Conservation (phyloP, 177 flowering plant species). For the Tripterygium wilfordii region DNA sequence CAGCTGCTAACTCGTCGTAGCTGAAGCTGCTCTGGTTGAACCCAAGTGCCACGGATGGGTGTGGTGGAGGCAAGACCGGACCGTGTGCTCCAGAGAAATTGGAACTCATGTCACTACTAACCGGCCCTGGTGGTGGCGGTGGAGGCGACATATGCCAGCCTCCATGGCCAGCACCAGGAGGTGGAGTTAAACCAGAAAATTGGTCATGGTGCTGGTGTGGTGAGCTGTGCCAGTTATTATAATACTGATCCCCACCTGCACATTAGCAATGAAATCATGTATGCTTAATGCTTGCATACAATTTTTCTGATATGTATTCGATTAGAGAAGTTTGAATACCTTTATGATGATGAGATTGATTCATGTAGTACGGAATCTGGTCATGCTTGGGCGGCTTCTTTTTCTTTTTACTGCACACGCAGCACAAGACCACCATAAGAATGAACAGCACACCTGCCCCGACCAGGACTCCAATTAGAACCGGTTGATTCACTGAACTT, state of each 20-base stretch:
- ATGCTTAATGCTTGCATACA: too few relatives aligned
- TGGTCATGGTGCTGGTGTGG: conserved; percentile 13
- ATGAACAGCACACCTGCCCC: background rate
- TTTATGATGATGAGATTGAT: background rate
- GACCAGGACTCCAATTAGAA: background rate
- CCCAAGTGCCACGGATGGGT: conserved; percentile 48
- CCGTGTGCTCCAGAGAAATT: conserved; percentile 32
- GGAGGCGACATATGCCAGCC: conserved; percentile 22
- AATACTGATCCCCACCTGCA: conserved; percentile 21
- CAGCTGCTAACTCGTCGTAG: conserved; percentile 67
- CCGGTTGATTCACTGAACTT: background rate
- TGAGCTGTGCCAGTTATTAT: conserved; percentile 11
- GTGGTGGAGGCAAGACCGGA: conserved; percentile 40
- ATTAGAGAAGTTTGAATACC: background rate
- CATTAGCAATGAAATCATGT: background rate
- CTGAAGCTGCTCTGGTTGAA: conserved; percentile 69
- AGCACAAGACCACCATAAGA: background rate
- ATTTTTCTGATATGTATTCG: too few relatives aligned
- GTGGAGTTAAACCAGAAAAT: conserved; percentile 23
- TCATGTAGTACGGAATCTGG: background rate
- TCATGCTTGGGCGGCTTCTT: background rate
- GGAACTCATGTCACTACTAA: conserved; percentile 43
- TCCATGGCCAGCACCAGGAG: conserved; percentile 16
- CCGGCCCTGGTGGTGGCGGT: conserved; percentile 8
- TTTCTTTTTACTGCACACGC: background rate